These are phyloP conservation scores for Pseudogymnoascus sp. DNA, from an alignment of 2,329 filamentous ascomycete genomes.

Conservation along the genomic window DNA sequence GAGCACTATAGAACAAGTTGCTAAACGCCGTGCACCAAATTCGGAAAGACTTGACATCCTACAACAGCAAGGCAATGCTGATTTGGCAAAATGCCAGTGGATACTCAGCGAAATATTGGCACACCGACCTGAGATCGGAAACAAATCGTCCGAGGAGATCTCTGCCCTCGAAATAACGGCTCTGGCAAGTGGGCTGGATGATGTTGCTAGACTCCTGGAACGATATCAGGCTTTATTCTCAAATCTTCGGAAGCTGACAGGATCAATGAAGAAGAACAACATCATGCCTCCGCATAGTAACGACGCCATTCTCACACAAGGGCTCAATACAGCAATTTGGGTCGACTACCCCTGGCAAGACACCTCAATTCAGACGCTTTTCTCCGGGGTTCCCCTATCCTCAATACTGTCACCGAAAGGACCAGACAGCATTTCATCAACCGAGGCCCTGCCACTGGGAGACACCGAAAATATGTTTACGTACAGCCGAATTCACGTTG, in stretches of 20 bases:
- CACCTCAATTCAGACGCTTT: conserved; percentile 61
- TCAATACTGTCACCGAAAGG: conserved; percentile 40
- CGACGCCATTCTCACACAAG: conserved; percentile 62
- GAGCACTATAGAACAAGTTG: conserved; percentile 62
- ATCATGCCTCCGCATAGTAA: conserved; percentile 61
- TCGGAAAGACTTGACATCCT: conserved; percentile 47
- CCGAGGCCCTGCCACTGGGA: conserved; percentile 67
- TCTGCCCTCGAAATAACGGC: background rate
- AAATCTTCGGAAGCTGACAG: conserved; percentile 64
- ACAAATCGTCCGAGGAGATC: conserved; percentile 15
- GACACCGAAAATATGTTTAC: conserved; percentile 68
- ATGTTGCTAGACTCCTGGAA: conserved; percentile 39
- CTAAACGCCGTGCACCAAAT: conserved; percentile 55
- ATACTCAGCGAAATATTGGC: conserved; percentile 49
- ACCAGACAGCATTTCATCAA: conserved; percentile 40
- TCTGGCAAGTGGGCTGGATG: background rate
- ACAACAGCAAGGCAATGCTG: conserved; percentile 72
- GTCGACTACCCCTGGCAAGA: conserved; percentile 67
- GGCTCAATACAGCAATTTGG: conserved; percentile 77
- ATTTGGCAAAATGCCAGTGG: conserved; percentile 82
- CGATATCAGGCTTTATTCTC: conserved; percentile 49
- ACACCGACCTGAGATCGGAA: conserved; percentile 31
- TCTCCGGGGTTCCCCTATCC: conserved; percentile 54
- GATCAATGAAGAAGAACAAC: conserved; percentile 78
- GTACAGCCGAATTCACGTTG: conserved; percentile 70